These are phyloP conservation scores for Pterocarpus santalinus DNA, from an alignment of 306 rosid species.

Conservation along the genomic window DNA sequence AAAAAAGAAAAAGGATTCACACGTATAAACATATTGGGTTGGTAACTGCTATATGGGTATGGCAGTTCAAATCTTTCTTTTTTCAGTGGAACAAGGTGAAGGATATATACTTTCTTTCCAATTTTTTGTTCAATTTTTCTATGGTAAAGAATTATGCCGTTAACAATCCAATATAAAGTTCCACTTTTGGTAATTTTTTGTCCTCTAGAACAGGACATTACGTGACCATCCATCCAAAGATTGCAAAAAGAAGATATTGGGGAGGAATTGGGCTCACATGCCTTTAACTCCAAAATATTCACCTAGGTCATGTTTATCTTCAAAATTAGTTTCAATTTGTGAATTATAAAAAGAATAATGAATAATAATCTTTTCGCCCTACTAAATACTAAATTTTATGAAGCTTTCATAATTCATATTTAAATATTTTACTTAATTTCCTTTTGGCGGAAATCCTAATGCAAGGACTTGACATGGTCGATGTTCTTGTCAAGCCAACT, in stretches of 20 bases:
- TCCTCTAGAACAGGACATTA: not conserved
- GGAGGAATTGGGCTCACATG: not conserved
- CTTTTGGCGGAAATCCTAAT: not conserved
- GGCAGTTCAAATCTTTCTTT: not conserved
- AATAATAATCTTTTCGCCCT: not conserved
- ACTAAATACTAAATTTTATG: no score
- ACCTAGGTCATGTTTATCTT: not conserved
- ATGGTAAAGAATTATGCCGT: not conserved
- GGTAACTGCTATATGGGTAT: not conserved
- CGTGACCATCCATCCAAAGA: slow-evolving; percentile 23
- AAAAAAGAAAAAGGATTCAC: not conserved
- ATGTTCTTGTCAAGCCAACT: slow-evolving; percentile 23
- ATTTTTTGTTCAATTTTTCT: not conserved
- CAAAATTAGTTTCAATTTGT: no score
- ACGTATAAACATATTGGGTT: not conserved
- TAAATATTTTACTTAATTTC: not conserved
- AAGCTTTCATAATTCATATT: not conserved
- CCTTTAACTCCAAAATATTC: not conserved
- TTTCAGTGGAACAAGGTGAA: slow-evolving; percentile 27
- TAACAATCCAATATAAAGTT: slow-evolving; percentile 7
- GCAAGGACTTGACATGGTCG: not conserved
- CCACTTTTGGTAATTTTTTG: slow-evolving; percentile 24
- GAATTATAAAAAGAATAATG: not conserved
- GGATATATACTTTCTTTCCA: not conserved
- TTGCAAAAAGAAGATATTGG: not conserved